Conservation (phyloP, 179 eudicot genomes). For the Dionaea muscipula region DNA sequence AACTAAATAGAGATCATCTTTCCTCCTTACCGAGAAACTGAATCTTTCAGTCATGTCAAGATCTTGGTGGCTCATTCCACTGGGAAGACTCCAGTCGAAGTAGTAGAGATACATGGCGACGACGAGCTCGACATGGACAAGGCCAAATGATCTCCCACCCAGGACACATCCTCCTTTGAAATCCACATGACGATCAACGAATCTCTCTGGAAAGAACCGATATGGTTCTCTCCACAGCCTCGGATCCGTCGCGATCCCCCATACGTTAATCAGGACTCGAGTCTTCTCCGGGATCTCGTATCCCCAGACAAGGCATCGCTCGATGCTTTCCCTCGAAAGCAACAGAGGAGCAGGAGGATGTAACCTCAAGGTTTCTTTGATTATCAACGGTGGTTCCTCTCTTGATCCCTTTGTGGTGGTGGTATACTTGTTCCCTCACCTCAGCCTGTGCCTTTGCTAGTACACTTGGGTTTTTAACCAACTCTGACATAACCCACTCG, state of each 20-base stretch:
- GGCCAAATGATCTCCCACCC: not conserved
- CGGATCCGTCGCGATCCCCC: not conserved
- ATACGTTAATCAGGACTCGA: not conserved
- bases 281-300: slow-evolving; percentile 6
- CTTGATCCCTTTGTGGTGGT: too few relatives aligned
- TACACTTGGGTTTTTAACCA: not conserved
- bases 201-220: slow-evolving; percentile 1
- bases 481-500: slow-evolving; percentile 6
- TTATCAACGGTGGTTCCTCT: not conserved
- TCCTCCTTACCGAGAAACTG: not conserved
- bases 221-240: not conserved
- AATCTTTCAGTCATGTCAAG: slow-evolving; percentile 6
- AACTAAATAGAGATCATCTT: not conserved
- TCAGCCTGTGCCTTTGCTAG: not conserved
- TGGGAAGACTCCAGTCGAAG: slow-evolving; percentile 5
- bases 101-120: slow-evolving; percentile 2
- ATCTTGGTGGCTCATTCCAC: not conserved
- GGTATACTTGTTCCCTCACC: not conserved
- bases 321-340: slow-evolving; percentile 5
- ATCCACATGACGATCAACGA: not conserved
- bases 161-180: not conserved
- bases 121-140: slow-evolving; percentile 1
- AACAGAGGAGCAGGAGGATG: slow-evolving; percentile 6
- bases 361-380: slow-evolving; percentile 4
- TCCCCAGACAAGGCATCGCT: not conserved